Percentiles rank a stretch among this genome's conserved stretches.
These are phyloP conservation scores for Fusarium sambucinum DNA, from an alignment of 2,329 filamentous ascomycete genomes.

Conservation along the genomic window DNA sequence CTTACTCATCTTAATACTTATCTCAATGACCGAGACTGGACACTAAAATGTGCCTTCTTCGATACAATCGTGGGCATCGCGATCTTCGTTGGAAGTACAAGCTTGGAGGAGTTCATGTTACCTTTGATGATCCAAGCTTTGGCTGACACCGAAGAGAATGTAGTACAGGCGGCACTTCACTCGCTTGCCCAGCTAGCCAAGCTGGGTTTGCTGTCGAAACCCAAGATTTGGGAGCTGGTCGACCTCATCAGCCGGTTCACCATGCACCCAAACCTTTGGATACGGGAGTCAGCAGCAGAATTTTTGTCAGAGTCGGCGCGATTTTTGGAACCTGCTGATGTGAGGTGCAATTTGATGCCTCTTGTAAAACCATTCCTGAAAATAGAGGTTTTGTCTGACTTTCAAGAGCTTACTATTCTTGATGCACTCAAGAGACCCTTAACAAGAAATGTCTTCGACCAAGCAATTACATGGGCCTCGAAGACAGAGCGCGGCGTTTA, in stretches of 20 bases:
- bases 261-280: constrained; percentile 95
- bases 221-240: constrained; percentile 88
- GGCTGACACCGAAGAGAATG: constrained; percentile 92
- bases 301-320: constrained; percentile 83
- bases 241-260: constrained; percentile 86
- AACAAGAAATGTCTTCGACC: constrained; percentile 82
- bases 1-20: constrained; percentile 97
- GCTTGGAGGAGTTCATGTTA: constrained; percentile 93
- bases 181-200: constrained; percentile 90
- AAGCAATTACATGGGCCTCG: constrained; percentile 85
- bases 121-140: constrained; percentile 96
- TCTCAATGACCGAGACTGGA: constrained; percentile 96
- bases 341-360: constrained; percentile 84
- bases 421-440: constrained; percentile 87
- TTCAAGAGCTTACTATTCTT: constrained; percentile 79
- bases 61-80: constrained; percentile 95
- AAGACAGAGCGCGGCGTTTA: constrained; percentile 86
- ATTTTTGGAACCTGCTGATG: constrained; percentile 82
- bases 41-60: constrained; percentile 95
- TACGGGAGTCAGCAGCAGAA: constrained; percentile 87
- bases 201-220: constrained; percentile 85
- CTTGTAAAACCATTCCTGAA: constrained; percentile 86
- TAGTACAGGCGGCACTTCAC: constrained; percentile 89
- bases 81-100: constrained; percentile 87
- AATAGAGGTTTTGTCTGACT: constrained; percentile 71